Base-by-base conservation (phyloP, 495 filamentous ascomycete species). In the Staphylotrichum longicolle region DNA sequence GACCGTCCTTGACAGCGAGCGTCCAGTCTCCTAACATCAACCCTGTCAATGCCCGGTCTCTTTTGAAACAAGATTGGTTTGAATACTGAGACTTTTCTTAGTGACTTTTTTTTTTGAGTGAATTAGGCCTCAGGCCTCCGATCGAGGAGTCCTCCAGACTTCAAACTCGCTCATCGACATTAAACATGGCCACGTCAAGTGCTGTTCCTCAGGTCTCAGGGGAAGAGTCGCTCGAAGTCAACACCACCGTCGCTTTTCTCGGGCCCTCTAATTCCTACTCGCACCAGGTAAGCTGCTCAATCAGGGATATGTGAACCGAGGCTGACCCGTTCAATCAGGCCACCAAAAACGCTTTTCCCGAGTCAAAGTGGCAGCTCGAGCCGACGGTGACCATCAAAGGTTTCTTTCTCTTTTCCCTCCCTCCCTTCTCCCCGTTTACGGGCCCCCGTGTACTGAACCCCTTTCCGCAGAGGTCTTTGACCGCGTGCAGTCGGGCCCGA, bases 181-280 rank as follows among this genome's bases (percentile, higher is more conserved):
- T 1, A 27, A 27, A 27, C 20, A 65, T 60, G 52, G 40, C 55
- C 3, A 35, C 60, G 4, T 5, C 46, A 40, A 54, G 27, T 7
- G 3, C 48, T 35, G 20, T 27, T 27, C 33, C 30, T 27, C 34
- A 32, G 44, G 59, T 12, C 11, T 2, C 47, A 20, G 42, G 51
- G 15, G 34, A 58, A 39, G 52, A 11, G 33, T 33, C 12, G n/a
- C 3, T 12, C 15, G 34, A 62, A 42, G 15, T 35, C 39, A 47
- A 55, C 42, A 62, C 56, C 34, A 62, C 60, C 9, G 89, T 96
- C 32, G 87, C 89, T 41, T 98, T 88, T 70, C 74, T 98, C n/a
- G 93, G 93, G 15, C 93, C 93, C 10, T 65, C 78, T 15, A 84
- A 89, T 5, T 93, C 91, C 9, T 96, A 95, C 74, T 93, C 94